Evolutionary conservation across 2,329 filamentous ascomycete species (phyloP), one percentile per base, ranked within the genome.

Genomic region (Annulohypoxylon truncatum): DNA sequence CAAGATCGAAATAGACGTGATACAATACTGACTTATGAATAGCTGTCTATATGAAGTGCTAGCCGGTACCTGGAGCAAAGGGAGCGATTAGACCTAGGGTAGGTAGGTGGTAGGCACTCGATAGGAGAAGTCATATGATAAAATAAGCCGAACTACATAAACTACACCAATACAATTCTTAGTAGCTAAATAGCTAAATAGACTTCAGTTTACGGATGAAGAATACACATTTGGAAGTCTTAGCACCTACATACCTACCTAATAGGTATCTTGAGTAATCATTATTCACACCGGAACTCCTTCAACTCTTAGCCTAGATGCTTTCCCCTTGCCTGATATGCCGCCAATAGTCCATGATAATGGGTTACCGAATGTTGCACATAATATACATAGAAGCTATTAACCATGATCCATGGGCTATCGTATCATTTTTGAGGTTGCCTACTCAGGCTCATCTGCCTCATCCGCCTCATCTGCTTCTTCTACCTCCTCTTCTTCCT

Each of bases 11-110:
- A 13, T 13, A 12, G 5, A 51, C 3, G 20, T 3, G 9, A 57
- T 2, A 29, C 7, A 28, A 31, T 48, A 28, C 61, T 70, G n/a
- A 70, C 42, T 7, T 38, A 4, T 51, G 33, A 6, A 47, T 48
- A 71, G 69, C 67, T 60, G 65, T 71, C 20, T 63, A 68, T 62
- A 13, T 71, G 63, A 63, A 70, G 6, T 71, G 69, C 47, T 71
- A 24, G n/a, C n/a, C n/a, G n/a, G n/a, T n/a, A 47, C 3, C 22
- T 6, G 18, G 20, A 6, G 12, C 4, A 10, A 9, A 20, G 5
- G 22, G 18, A 40, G 10, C 4, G 10, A 33, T 13, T 13, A 9
- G 38, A 1, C 9, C 1, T 48, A 28, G 12, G 22, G 15, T 48
- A 13, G 29, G 13, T 4, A n/a, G 33, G 2, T 4, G 4, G 12